Evolutionary conservation across 176 grass and related monocot species (phyloP).

Genomic region (Triticum dicoccoides): DNA sequence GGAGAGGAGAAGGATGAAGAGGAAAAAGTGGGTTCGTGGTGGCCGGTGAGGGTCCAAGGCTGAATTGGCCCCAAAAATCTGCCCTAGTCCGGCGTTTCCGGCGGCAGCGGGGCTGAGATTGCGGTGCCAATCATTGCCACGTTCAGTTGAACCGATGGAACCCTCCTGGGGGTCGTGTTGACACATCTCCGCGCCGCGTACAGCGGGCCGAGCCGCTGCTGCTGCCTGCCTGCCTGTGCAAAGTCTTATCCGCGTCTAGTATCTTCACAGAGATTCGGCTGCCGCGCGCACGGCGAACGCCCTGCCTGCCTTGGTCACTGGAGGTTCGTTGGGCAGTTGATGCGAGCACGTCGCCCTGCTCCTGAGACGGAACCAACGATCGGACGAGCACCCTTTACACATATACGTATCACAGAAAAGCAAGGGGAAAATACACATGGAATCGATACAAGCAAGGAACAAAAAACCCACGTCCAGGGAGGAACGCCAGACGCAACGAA

Average conservation of each 20-base stretch:
- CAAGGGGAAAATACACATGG: neutral
- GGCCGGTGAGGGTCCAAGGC: too few relatives aligned
- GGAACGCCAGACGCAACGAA: conserved; percentile 53
- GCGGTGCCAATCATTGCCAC: too few relatives aligned
- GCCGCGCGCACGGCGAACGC: neutral
- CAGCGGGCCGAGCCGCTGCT: neutral
- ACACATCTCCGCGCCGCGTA: neutral
- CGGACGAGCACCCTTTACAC: neutral
- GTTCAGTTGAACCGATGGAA: too few relatives aligned
- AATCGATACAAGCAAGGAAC: conserved; percentile 55
- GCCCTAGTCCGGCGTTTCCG: too few relatives aligned
- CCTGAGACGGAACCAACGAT: neutral
- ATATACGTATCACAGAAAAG: neutral
- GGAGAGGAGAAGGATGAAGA: too few relatives aligned
- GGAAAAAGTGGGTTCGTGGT: too few relatives aligned
- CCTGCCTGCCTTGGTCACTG: neutral
- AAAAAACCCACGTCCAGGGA: conserved; percentile 35
- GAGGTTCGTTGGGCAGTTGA: conserved; percentile 23
- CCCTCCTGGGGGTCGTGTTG: too few relatives aligned
- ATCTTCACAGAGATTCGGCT: neutral
- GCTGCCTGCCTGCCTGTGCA: neutral
- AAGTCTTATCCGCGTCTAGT: neutral
- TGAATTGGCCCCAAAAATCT: too few relatives aligned
- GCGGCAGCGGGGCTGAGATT: too few relatives aligned
- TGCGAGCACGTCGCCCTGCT: conserved; percentile 40